Evolutionary conservation across 306 rosid species (phyloP).

Genomic region (Medicago lupulina): DNA sequence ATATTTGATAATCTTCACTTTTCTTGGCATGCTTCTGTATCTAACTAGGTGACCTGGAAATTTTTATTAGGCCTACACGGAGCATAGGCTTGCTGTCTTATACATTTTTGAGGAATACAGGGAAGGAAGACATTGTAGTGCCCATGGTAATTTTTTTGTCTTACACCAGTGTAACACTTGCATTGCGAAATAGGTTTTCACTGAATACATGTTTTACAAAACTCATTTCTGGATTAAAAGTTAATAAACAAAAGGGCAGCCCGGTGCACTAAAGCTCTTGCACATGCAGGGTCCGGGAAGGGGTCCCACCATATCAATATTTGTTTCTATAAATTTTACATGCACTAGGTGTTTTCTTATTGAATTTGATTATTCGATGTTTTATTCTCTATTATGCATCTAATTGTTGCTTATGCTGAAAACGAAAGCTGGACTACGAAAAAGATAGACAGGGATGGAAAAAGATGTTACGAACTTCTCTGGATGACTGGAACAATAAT

Average conservation of each 20-base stretch:
- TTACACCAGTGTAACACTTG: not conserved
- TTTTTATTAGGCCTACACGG: constrained; percentile 68
- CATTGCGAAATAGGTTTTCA: not conserved
- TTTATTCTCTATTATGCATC: constrained; percentile 39
- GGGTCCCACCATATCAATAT: not conserved
- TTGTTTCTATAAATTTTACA: not conserved
- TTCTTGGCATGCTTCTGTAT: constrained; percentile 38
- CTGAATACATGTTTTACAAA: not conserved
- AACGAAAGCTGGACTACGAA: constrained; percentile 83
- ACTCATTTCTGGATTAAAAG: not conserved
- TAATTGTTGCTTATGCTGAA: constrained; percentile 45
- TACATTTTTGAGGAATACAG: constrained; percentile 91
- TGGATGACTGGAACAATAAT: constrained; percentile 74
- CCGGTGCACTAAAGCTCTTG: no score
- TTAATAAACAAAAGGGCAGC: not conserved
- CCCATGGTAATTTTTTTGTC: constrained; percentile 79
- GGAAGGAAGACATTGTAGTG: constrained; percentile 94
- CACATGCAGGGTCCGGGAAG: no score
- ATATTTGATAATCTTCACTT: constrained; percentile 6
- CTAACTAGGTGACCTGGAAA: constrained; percentile 48
- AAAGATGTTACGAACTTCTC: constrained; percentile 67
- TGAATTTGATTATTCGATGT: constrained; percentile 22
- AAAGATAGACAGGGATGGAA: constrained; percentile 63
- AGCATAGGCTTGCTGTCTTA: constrained; percentile 95
- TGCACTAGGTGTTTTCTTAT: constrained; percentile 6